Percentiles rank a stretch among this genome's conserved stretches.
These are phyloP conservation scores for Amanita inopinata DNA, from an alignment of 768 basidiomycete genomes.

Conservation along the genomic window DNA sequence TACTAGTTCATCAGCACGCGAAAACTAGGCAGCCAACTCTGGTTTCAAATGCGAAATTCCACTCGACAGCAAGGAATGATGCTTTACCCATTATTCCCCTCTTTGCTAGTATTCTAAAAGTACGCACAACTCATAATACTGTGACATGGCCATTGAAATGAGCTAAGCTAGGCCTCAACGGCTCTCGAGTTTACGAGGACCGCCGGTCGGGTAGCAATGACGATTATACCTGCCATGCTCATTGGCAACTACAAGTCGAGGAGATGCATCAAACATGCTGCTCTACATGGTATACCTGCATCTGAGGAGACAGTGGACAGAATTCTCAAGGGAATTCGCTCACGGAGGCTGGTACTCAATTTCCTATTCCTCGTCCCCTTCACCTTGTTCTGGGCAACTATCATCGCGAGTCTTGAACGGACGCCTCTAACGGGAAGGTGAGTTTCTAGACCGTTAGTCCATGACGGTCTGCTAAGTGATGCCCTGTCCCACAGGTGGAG, in stretches of 20 bases:
- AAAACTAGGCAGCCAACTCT: too few species aligned
- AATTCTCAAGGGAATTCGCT: slow-evolving; percentile 38
- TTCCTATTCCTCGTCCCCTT: slow-evolving; percentile 52
- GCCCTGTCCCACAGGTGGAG: slow-evolving; percentile 53
- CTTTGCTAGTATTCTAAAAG: slow-evolving; percentile 58
- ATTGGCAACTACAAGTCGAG: slow-evolving; percentile 46
- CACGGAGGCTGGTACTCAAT: slow-evolving; percentile 40
- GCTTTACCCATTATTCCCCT: slow-evolving; percentile 37
- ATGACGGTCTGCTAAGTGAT: neutral
- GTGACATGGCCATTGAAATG: neutral
- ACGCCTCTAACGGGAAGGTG: slow-evolving; percentile 84
- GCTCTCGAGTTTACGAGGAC: slow-evolving; percentile 63
- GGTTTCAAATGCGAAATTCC: slow-evolving; percentile 18
- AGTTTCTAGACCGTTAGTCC: slow-evolving; percentile 15
- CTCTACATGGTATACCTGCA: slow-evolving; percentile 38
- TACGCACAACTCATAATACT: slow-evolving; percentile 17
- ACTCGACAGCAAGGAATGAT: slow-evolving; percentile 27
- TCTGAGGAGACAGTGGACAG: slow-evolving; percentile 43
- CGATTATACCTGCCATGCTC: slow-evolving; percentile 62
- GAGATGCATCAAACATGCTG: slow-evolving; percentile 40
- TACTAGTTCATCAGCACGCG: neutral
- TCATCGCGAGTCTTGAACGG: slow-evolving; percentile 63
- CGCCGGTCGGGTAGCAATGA: slow-evolving; percentile 61
- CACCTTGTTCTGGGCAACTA: slow-evolving; percentile 54
- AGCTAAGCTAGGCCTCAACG: slow-evolving; percentile 51